Base-by-base conservation (phyloP, 176 grass and related monocot species). In the Elymus sibiricus region DNA sequence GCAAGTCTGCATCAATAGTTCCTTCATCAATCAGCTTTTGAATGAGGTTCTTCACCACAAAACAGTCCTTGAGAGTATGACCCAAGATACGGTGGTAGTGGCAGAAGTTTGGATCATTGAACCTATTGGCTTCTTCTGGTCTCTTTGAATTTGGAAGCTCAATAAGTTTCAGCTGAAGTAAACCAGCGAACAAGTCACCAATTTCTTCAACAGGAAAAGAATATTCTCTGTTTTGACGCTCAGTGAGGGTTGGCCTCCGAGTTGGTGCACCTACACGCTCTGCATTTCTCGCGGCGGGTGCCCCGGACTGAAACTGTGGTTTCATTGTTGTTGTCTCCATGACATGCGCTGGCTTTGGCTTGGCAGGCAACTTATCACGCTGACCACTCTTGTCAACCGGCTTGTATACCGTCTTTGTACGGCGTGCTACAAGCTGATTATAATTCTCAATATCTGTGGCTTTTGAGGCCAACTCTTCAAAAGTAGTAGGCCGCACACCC, bases 221-320 rank as follows among this genome's bases (percentile, higher is more conserved):
- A 2, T 82, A 70, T 2, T 82, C 49, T 25, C 32, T 34, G 4
- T 56, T 82, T 56, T 82, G 31, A 0, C 17, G 5, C 17, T 81
- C 27, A 1, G 25, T 81, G 7, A 81, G 62, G 9, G 79, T 51
- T 14, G 42, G 26, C 11, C 27, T 81, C 4, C 3, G 1, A 6
- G 32, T 34, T 34, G 32, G 32, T 4, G 46, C 1, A 0, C 11
- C 2, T 0, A 0, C 17, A 1, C 38, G 51, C 0, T 39, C 51
- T 0, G 17, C 2, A 13, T 59, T 25, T 59, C 47, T 51, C 3
- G 0, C 6, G 9, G 5, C 0, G 1, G 4, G 6, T 6, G 60
- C 12, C 5, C 26, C 0, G 0, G 13, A 7, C 1, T 58, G 31
- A 4, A 58, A 39, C 1, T 25, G 25, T 3, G 15, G 31, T 0